Conservation (phyloP, 2,329 filamentous ascomycete species). For the Colletotrichum gigasporum region DNA sequence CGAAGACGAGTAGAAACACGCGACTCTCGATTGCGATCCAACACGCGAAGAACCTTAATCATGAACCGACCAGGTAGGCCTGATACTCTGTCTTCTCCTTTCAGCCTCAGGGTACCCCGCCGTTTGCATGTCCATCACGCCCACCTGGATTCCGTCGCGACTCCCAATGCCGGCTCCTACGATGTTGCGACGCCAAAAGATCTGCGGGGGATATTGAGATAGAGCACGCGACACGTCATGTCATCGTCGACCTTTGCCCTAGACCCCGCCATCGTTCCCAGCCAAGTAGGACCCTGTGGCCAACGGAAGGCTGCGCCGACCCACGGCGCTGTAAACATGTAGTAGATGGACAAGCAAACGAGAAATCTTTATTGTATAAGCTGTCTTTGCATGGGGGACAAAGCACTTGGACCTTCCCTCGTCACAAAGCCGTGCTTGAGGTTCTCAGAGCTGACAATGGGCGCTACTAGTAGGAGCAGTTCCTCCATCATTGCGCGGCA, state of each 20-base stretch:
- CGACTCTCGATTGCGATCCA: slow-evolving; percentile 16
- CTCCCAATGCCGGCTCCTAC: background rate
- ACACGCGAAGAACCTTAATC: slow-evolving; percentile 40
- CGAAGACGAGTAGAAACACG: slow-evolving; percentile 31
- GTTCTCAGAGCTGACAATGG: slow-evolving; percentile 42
- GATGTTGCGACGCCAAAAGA: background rate
- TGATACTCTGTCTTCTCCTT: slow-evolving; percentile 31
- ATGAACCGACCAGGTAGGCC: slow-evolving; percentile 71
- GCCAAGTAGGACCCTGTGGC: background rate
- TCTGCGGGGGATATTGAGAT: background rate
- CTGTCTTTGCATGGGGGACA: background rate
- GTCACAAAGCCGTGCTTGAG: background rate
- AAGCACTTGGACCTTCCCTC: background rate
- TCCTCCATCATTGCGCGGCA: slow-evolving; percentile 69
- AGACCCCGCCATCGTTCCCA: slow-evolving; percentile 8
- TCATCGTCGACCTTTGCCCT: background rate
- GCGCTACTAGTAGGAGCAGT: slow-evolving; percentile 57
- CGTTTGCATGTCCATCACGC: slow-evolving; percentile 27
- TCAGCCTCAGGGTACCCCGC: slow-evolving; percentile 27
- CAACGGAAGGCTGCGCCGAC: background rate
- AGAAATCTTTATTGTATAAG: background rate
- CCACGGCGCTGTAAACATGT: background rate
- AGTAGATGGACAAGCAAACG: background rate
- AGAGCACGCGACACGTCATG: slow-evolving; percentile 5
- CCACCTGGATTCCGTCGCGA: slow-evolving; percentile 9